These are phyloP conservation scores for Aspergillus indologenus DNA, from an alignment of 495 filamentous ascomycete genomes.

Conservation along the genomic window DNA sequence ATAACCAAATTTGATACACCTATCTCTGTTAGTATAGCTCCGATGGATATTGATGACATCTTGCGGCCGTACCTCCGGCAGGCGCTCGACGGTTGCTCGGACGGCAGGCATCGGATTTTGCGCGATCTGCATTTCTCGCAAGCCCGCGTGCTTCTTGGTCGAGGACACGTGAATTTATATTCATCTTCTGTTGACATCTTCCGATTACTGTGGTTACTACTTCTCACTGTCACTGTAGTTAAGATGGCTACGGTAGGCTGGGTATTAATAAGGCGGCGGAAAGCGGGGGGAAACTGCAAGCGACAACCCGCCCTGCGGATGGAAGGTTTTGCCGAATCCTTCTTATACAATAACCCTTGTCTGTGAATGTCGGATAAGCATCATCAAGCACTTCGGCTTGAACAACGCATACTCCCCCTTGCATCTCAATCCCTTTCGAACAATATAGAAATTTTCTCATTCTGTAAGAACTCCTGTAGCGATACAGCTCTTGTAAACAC, in stretches of 20 bases:
- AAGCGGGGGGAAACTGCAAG: not conserved
- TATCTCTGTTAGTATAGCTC: not conserved
- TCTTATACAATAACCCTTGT: no score
- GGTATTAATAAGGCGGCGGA: no score
- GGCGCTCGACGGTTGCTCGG: not conserved
- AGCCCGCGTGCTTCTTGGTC: not conserved
- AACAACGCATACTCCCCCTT: no score
- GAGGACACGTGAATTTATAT: not conserved
- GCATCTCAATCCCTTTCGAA: no score
- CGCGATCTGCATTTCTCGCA: not conserved
- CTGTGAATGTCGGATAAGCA: no score
- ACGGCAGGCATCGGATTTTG: not conserved
- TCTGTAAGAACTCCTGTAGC: no score
- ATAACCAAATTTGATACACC: not conserved
- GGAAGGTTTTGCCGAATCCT: slow-evolving; percentile 2
- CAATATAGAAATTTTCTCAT: no score
- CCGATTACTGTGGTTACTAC: not conserved
- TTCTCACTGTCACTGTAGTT: not conserved
- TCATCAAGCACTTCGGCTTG: not conserved
- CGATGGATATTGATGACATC: not conserved
- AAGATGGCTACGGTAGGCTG: not conserved
- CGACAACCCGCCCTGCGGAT: not conserved
- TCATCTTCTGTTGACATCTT: not conserved
- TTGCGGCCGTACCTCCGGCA: not conserved
- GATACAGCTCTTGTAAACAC: no score